These are phyloP conservation scores for Cercospora berteroae DNA, from an alignment of 2,329 filamentous ascomycete species.

Conservation along the genomic window DNA sequence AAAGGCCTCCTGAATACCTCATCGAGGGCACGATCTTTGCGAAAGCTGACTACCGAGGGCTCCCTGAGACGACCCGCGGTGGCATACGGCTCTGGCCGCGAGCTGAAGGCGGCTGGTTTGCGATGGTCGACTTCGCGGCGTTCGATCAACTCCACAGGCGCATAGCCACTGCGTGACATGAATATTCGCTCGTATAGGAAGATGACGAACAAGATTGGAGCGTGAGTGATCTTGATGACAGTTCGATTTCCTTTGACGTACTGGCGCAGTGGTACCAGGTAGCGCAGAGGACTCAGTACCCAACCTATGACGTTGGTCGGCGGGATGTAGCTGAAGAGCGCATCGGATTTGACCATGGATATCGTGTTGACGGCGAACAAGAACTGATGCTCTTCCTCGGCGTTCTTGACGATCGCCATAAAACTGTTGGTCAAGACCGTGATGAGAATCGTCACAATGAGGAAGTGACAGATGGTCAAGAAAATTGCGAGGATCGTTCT, in stretches of 20 bases:
- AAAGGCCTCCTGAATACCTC: slow-evolving; percentile 80
- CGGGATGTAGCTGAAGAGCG: slow-evolving; percentile 88
- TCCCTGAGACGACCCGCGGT: slow-evolving; percentile 61
- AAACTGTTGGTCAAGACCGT: slow-evolving; percentile 96
- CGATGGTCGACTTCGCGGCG: slow-evolving; percentile 43
- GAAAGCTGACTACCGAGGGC: slow-evolving; percentile 82
- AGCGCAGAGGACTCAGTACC: slow-evolving; percentile 80
- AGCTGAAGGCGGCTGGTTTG: slow-evolving; percentile 35
- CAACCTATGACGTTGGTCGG: slow-evolving; percentile 90
- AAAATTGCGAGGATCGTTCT: slow-evolving; percentile 75
- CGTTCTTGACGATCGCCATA: slow-evolving; percentile 90
- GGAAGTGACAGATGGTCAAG: slow-evolving; percentile 90
- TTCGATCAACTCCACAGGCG: slow-evolving; percentile 83
- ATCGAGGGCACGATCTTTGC: slow-evolving; percentile 85
- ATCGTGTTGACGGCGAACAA: slow-evolving; percentile 96
- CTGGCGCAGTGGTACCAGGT: slow-evolving; percentile 71
- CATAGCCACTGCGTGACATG: slow-evolving; percentile 72
- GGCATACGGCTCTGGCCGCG: slow-evolving; percentile 63
- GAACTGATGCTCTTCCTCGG: slow-evolving; percentile 87
- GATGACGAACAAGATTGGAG: slow-evolving; percentile 81
- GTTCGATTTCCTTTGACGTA: slow-evolving; percentile 87
- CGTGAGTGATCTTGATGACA: slow-evolving; percentile 87
- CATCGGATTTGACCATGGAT: slow-evolving; percentile 97
- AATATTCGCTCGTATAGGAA: slow-evolving; percentile 83
- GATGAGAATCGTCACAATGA: slow-evolving; percentile 90